Conservation (phyloP, 179 eudicot genomes). For the Spergularia azorica region DNA sequence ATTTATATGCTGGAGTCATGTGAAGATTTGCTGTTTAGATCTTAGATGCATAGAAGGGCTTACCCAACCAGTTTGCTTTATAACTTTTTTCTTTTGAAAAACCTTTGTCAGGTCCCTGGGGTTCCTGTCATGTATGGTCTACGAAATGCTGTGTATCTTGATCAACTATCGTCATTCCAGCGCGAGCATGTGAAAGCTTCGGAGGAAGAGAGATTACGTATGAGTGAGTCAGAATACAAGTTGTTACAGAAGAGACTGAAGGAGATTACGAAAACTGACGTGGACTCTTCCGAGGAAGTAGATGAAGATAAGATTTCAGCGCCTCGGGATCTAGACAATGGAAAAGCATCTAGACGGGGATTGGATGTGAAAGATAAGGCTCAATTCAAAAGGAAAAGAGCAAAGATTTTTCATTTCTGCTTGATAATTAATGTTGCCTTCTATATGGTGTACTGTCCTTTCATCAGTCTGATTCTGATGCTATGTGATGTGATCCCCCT, state of each 20-base stretch:
- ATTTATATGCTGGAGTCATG: background rate
- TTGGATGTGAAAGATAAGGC: conserved; percentile 45
- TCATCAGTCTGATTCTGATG: too few species aligned
- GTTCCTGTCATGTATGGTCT: conserved; percentile 79
- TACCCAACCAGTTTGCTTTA: background rate
- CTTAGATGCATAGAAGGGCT: background rate
- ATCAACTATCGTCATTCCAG: conserved; percentile 63
- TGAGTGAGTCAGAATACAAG: conserved; percentile 58
- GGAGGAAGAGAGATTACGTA: conserved; percentile 69
- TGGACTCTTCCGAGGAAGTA: conserved; percentile 40
- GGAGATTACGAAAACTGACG: conserved; percentile 26
- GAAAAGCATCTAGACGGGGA: conserved; percentile 28
- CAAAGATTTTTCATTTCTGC: conserved; percentile 53
- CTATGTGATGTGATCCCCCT: too few species aligned
- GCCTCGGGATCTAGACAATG: conserved; percentile 22
- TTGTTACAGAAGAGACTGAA: conserved; percentile 47
- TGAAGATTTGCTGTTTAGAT: conserved; percentile 1
- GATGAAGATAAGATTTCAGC: conserved; percentile 27
- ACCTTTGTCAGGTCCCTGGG: conserved; percentile 60
- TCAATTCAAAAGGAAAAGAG: conserved; percentile 73
- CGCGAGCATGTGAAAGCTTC: conserved; percentile 59
- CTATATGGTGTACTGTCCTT: background rate
- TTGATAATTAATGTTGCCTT: background rate
- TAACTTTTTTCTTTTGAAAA: background rate
- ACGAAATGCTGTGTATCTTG: conserved; percentile 71